Conservation (phyloP, 176 grass and related monocot genomes). For the Thinopyrum elongatum region DNA sequence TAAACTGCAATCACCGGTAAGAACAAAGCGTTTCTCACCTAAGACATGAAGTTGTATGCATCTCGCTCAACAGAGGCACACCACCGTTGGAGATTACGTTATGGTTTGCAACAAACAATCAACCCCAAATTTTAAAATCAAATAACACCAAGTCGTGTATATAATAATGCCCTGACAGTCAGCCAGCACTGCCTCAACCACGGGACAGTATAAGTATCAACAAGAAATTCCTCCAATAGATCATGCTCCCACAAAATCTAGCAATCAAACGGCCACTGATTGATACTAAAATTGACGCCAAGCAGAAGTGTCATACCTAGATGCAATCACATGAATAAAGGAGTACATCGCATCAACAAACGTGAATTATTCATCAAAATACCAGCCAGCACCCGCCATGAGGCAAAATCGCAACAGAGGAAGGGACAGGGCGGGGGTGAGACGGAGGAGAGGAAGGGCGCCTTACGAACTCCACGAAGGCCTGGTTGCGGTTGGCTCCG, state of each 20-base stretch:
- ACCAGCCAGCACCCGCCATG: not conserved
- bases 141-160: not conserved
- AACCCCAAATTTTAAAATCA: not conserved
- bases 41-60: not conserved
- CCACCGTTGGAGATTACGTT: not conserved
- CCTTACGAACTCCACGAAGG: constrained; percentile 96
- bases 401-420: not conserved
- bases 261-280: not conserved
- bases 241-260: not conserved
- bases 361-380: not conserved
- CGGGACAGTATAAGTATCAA: not conserved
- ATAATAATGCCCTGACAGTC: not conserved
- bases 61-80: not conserved
- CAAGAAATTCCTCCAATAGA: not conserved
- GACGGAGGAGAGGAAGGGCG: not conserved
- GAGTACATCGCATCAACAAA: not conserved
- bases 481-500: constrained; percentile 93
- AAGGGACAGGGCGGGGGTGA: not conserved
- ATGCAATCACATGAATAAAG: not conserved
- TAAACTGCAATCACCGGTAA: not conserved
- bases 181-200: not conserved
- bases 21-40: not conserved
- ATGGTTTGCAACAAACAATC: not conserved
- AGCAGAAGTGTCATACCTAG: not conserved
- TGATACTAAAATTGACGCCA: not conserved